A percentile compares a stretch with the other conserved stretches of the same genome.
Conservation (phyloP, 495 filamentous ascomycete genomes). For the Wilcoxina mikolae region DNA sequence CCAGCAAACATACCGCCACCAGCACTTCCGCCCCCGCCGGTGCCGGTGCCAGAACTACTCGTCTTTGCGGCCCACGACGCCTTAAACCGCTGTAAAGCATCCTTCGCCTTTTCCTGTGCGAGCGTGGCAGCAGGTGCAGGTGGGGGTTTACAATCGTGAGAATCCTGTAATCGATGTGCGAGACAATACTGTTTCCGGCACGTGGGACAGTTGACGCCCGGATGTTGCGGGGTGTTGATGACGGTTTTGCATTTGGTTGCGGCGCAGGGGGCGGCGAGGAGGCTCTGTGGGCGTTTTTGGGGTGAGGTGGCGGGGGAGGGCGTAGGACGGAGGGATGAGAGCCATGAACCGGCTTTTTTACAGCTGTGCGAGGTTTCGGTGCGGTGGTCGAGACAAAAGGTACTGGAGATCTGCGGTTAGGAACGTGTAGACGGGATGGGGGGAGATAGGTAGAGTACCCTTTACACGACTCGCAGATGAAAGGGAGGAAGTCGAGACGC, state of each 20-base stretch:
- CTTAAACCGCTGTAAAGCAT: conserved; percentile 40
- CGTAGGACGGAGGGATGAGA: conserved; percentile 40
- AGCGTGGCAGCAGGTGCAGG: conserved; percentile 14
- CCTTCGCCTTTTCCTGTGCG: conserved; percentile 38
- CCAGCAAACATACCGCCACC: conserved; percentile 45
- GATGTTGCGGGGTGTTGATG: conserved; percentile 62
- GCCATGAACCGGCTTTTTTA: conserved; percentile 72
- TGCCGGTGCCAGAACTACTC: conserved; percentile 39
- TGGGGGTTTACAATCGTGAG: conserved; percentile 68
- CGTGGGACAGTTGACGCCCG: conserved; percentile 62
- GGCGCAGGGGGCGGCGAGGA: conserved; percentile 54
- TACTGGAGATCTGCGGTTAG: conserved; percentile 33
- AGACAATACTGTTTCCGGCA: conserved; percentile 86
- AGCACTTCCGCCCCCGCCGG: conserved; percentile 33
- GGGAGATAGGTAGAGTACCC: conserved; percentile 20
- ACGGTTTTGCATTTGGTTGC: conserved; percentile 63
- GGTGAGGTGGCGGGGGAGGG: conserved; percentile 9
- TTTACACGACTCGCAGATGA: conserved; percentile 77
- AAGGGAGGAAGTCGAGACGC: conserved; percentile 91
- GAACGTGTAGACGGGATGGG: conserved; percentile 8
- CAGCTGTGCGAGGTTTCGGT: conserved; percentile 74
- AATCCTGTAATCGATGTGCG: conserved; percentile 72
- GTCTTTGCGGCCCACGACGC: conserved; percentile 53
- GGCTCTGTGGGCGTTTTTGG: conserved; percentile 20
- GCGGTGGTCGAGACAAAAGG: conserved; percentile 90